Evolutionary conservation across 495 filamentous ascomycete genomes (phyloP).

Genomic region (Xylaria curta): DNA sequence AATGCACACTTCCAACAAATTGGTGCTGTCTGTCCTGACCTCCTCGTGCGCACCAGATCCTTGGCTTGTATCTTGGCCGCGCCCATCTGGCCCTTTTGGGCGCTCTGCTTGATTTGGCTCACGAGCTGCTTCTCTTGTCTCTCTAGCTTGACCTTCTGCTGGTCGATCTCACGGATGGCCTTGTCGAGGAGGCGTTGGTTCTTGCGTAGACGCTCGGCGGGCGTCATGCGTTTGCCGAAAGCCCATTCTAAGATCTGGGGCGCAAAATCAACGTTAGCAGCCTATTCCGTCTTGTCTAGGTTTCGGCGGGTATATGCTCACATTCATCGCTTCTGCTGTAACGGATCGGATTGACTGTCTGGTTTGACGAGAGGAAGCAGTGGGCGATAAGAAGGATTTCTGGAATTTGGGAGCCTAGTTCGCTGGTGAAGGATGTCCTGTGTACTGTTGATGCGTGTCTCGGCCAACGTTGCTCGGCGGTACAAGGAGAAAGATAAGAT

Average conservation of each 20-base stretch:
- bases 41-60: conserved; percentile 89
- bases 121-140: conserved; percentile 98
- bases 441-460: conserved; percentile 5
- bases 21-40: conserved; percentile 51
- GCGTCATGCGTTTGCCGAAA: conserved; percentile 98
- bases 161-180: conserved; percentile 93
- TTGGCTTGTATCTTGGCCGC: conserved; percentile 98
- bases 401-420: background rate
- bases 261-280: conserved; percentile 31
- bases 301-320: background rate
- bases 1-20: background rate
- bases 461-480: conserved; percentile 14
- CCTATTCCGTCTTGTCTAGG: background rate
- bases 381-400: background rate
- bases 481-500: conserved; percentile 2
- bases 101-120: conserved; percentile 94
- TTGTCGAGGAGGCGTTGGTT: conserved; percentile 97
- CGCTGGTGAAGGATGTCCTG: background rate
- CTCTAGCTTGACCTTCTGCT: conserved; percentile 92
- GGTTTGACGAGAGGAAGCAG: background rate
- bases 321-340: conserved; percentile 20
- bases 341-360: background rate
- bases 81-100: conserved; percentile 95
- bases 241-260: conserved; percentile 93
- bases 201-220: conserved; percentile 93